A percentile compares a stretch with the other conserved stretches of the same genome.
Evolutionary conservation across 495 filamentous ascomycete genomes (phyloP).

Genomic region (Amphirosellinia nigrospora): DNA sequence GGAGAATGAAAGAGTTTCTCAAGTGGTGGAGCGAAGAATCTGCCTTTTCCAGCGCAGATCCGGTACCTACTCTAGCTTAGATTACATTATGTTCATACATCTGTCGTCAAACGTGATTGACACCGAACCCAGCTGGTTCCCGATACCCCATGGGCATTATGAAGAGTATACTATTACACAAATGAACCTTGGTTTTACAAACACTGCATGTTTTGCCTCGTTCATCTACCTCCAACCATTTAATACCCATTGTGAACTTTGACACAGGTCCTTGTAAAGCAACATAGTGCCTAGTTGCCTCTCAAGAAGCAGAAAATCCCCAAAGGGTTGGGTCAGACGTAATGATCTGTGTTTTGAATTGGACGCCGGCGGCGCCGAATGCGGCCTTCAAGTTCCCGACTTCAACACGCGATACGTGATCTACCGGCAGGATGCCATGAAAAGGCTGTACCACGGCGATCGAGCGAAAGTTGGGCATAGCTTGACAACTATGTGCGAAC

Average conservation of each 20-base stretch:
- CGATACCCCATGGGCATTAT: neutral
- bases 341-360: neutral
- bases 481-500: neutral
- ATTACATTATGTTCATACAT: neutral
- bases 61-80: constrained; percentile 1
- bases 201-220: neutral
- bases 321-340: neutral
- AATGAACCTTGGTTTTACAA: neutral
- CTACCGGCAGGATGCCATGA: neutral
- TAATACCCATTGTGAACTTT: neutral
- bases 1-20: constrained; percentile 66
- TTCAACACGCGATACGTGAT: neutral
- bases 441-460: neutral
- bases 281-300: neutral
- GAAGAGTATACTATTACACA: neutral
- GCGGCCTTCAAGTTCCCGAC: neutral
- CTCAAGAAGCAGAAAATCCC: neutral
- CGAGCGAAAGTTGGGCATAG: neutral
- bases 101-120: neutral
- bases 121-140: neutral
- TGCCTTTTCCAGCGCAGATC: constrained; percentile 9
- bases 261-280: neutral
- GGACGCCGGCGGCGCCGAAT: neutral
- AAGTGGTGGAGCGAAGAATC: constrained; percentile 64
- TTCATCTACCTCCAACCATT: neutral